Base-by-base conservation (phyloP, 257 asterid genomes). In the Solanum sitiens region DNA sequence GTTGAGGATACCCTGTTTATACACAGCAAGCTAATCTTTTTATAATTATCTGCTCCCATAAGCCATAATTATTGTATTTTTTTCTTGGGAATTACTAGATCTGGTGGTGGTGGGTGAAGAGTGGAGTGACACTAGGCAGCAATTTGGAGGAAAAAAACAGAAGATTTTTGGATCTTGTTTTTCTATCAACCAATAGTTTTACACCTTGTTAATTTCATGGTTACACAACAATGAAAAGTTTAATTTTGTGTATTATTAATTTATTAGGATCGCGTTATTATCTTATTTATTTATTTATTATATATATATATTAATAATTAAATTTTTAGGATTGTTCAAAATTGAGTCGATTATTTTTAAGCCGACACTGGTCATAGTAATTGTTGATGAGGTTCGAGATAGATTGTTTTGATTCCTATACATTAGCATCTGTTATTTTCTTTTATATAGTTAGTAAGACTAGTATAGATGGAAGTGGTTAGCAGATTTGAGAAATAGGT, bases 41-140 rank as follows among this genome's bases (percentile, higher is more conserved):
- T 18, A 56, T 13, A 21, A 45, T 45, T 42, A 80, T 80, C 68
- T 79, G 42, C 67, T 10, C 10, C 25, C 3, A 25, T 77, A 74
- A 20, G 65, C 65, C 65, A 40, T 75, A 40, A 23, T 42, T 68
- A 39, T 37, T 37, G 39, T 61, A 44, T 7, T 80, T 87, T 80
- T 86, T 84, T 42, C 68, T 68, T 61, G 72, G 73, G 47, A 83
- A 65, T 20, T 59, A 85, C 85, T 80, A 92, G 95, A 94, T 95
- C 92, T 87, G 89, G 91, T 91, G 95, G 92, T 89, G 93, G 92
- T 91, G 89, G 90, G 86, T 83, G 82, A 87, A 76, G 88, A 80
- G 18, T 80, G 68, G 63, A 82, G 89, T 74, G 75, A 87, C 89
- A 53, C 50, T 68, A 50, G 89, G 67, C 85, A 86, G 74, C 91